A percentile compares a stretch with the other conserved stretches of the same genome.
Evolutionary conservation across 2,329 filamentous ascomycete genomes (phyloP).

Genomic region (Aspergillus transmontanensis): DNA sequence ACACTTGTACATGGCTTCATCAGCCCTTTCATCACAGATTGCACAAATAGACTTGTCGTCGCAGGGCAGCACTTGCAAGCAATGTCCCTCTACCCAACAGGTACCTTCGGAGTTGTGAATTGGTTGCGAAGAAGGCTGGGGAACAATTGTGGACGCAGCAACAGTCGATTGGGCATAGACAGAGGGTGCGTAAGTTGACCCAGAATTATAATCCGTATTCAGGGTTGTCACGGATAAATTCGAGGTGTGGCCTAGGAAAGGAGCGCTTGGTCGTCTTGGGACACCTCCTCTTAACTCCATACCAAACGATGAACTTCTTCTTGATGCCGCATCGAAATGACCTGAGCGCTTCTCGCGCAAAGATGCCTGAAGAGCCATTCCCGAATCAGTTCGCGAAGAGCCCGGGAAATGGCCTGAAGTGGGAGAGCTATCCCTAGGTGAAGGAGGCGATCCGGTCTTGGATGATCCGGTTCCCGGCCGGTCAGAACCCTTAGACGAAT

Average conservation of each 20-base stretch:
- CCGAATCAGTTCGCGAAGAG: slow-evolving; percentile 87
- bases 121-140: slow-evolving; percentile 42
- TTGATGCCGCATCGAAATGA: slow-evolving; percentile 79
- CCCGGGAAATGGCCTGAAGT: slow-evolving; percentile 75
- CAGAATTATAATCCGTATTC: slow-evolving; percentile 41
- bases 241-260: slow-evolving; percentile 67
- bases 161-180: slow-evolving; percentile 54
- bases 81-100: slow-evolving; percentile 53
- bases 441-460: slow-evolving; percentile 57
- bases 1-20: slow-evolving; percentile 58
- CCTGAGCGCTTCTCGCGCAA: slow-evolving; percentile 92
- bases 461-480: slow-evolving; percentile 73
- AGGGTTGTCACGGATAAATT: slow-evolving; percentile 49
- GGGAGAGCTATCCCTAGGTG: slow-evolving; percentile 67
- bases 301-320: slow-evolving; percentile 91
- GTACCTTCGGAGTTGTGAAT: slow-evolving; percentile 46
- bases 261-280: slow-evolving; percentile 65
- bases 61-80: slow-evolving; percentile 46
- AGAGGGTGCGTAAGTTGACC: slow-evolving; percentile 52
- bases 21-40: slow-evolving; percentile 59
- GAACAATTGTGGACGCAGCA: slow-evolving; percentile 54
- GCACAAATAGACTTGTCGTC: slow-evolving; percentile 49
- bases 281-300: slow-evolving; percentile 65
- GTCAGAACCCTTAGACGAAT: slow-evolving; percentile 54
- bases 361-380: slow-evolving; percentile 81